phyloP scores from a whole-genome alignment of 208 protist genomes.

The Trypanosoma brucei region DNA sequence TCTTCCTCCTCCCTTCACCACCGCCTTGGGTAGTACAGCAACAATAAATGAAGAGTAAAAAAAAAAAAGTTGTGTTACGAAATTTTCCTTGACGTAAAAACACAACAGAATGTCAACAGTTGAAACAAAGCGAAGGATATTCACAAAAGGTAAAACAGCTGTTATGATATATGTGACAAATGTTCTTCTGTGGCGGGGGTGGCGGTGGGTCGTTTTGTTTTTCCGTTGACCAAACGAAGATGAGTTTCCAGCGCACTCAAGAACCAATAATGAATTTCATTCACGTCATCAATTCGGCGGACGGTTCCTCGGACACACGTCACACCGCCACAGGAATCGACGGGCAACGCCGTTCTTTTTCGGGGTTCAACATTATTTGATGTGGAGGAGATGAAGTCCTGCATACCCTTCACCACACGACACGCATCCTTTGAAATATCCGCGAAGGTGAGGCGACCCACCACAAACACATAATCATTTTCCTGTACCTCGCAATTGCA shows the following conservation, averaged over 20 bases:
- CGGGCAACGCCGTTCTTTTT: neutral
- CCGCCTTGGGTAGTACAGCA: too few relatives aligned
- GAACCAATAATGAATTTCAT: slow-evolving; percentile 58
- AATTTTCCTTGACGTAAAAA: too few relatives aligned
- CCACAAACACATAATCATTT: slow-evolving; percentile 56
- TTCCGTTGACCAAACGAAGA: slow-evolving; percentile 21
- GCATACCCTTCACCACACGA: slow-evolving; percentile 13
- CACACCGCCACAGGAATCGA: neutral
- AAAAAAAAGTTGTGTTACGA: too few relatives aligned
- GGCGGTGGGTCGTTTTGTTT: neutral
- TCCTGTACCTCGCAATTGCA: slow-evolving; percentile 11
- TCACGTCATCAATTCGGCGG: slow-evolving; percentile 35
- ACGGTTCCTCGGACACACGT: slow-evolving; percentile 36
- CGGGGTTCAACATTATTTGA: neutral
- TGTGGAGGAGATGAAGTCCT: slow-evolving; percentile 8
- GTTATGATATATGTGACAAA: neutral
- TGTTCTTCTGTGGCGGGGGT: too few relatives aligned
- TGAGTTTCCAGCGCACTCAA: slow-evolving; percentile 51
- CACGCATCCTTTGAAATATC: slow-evolving; percentile 27
- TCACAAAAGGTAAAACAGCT: too few relatives aligned
- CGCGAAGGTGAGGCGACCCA: slow-evolving; percentile 39
- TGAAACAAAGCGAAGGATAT: too few relatives aligned
- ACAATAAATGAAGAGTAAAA: too few relatives aligned
- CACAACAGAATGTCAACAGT: too few relatives aligned
- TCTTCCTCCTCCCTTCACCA: too few relatives aligned